These are phyloP conservation scores for Vitis rupestris DNA, from an alignment of 164 flowering plant genomes.

Conservation along the genomic window DNA sequence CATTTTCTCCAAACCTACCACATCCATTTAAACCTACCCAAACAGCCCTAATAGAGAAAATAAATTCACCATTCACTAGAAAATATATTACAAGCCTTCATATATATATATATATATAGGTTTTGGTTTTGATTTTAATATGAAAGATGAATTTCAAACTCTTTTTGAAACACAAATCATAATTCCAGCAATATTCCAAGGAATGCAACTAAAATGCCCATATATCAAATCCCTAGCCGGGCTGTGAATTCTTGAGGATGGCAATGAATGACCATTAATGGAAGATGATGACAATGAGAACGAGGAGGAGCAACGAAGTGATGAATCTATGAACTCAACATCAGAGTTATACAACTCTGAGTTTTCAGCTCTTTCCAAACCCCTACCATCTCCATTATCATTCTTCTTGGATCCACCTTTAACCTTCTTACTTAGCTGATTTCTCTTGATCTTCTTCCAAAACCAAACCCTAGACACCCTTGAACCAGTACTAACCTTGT, in stretches of 20 bases:
- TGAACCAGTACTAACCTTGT: constrained; percentile 3
- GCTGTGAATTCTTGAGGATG: constrained; percentile 3
- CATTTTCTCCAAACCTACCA: too few relatives aligned
- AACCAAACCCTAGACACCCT: constrained; percentile 18
- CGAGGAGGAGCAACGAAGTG: constrained; percentile 15
- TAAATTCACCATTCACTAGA: too few relatives aligned
- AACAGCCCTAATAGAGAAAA: too few relatives aligned
- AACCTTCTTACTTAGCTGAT: not conserved
- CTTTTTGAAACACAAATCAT: constrained; percentile 15
- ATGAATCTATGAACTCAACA: constrained; percentile 11
- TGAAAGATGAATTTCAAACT: not conserved
- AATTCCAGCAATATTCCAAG: constrained; percentile 27
- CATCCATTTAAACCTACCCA: too few relatives aligned
- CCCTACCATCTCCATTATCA: not conserved
- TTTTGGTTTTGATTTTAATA: too few relatives aligned
- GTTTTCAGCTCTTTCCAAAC: not conserved
- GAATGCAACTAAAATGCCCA: constrained; percentile 23
- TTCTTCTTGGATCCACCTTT: not conserved
- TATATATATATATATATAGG: too few relatives aligned
- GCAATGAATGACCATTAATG: constrained; percentile 9
- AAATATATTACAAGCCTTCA: too few relatives aligned
- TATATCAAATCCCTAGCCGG: constrained; percentile 3
- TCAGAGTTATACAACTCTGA: constrained; percentile 26
- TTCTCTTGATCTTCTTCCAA: constrained; percentile 28
- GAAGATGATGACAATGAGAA: constrained; percentile 23